Conservation (phyloP, 2,329 filamentous ascomycete genomes). For the Fusarium lateritium region DNA sequence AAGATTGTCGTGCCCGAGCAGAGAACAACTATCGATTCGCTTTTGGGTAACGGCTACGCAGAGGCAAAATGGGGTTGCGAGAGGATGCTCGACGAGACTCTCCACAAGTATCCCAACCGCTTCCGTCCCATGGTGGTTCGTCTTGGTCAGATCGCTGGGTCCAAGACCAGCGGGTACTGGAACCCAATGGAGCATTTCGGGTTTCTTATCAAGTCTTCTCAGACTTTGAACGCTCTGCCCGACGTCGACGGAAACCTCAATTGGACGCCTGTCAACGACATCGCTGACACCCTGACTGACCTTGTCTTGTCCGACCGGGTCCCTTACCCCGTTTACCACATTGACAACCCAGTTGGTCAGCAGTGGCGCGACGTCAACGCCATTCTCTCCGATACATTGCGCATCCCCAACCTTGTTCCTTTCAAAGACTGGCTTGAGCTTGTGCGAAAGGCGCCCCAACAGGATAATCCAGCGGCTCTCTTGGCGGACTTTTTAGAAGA, state of each 20-base stretch:
- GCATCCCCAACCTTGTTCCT: constrained; percentile 16
- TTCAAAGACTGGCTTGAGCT: constrained; percentile 32
- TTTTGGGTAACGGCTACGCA: constrained; percentile 36
- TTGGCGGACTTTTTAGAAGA: constrained; percentile 26
- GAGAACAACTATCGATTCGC: constrained; percentile 26
- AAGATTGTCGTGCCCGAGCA: constrained; percentile 34
- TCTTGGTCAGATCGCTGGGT: constrained; percentile 43
- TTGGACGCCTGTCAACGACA: constrained; percentile 38
- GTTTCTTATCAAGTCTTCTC: constrained; percentile 42
- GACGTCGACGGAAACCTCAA: constrained; percentile 33
- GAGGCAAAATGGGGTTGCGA: constrained; percentile 45
- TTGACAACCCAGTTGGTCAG: constrained; percentile 33
- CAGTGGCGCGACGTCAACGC: constrained; percentile 37
- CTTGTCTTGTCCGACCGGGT: constrained; percentile 18
- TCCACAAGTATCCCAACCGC: constrained; percentile 32
- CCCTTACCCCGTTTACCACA: constrained; percentile 29
- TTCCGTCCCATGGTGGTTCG: constrained; percentile 43
- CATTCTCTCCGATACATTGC: constrained; percentile 26
- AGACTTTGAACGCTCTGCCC: constrained; percentile 35
- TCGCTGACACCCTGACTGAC: constrained; percentile 16
- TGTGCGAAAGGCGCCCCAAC: constrained; percentile 32
- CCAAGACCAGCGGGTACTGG: constrained; percentile 44
- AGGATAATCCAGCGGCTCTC: constrained; percentile 24
- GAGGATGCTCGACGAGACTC: constrained; percentile 42
- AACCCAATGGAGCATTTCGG: constrained; percentile 46